Conservation (phyloP, 1,284 basidiomycete species). For the Papiliotrema terrestris region DNA sequence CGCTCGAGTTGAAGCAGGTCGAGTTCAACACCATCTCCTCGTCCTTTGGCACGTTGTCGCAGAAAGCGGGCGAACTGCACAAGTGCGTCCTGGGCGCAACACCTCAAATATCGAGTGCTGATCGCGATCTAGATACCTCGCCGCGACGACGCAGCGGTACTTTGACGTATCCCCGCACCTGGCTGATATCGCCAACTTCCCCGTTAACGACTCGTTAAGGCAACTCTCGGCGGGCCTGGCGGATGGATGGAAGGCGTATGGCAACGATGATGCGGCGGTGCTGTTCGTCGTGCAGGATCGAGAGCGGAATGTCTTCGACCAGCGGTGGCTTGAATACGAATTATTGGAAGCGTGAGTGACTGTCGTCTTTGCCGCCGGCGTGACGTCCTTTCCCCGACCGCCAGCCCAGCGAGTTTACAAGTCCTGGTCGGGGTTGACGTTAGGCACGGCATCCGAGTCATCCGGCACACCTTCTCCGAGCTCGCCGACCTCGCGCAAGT, state of each 20-base stretch:
- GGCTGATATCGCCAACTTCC: conserved; percentile 58
- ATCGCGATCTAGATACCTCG: conserved; percentile 60
- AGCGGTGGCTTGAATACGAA: conserved; percentile 82
- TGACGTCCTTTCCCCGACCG: no score
- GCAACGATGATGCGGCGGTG: conserved; percentile 48
- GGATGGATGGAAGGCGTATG: conserved; percentile 73
- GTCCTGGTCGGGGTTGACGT: background rate
- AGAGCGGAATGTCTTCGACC: conserved; percentile 97
- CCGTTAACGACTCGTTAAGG: conserved; percentile 67
- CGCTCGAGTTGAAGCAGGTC: conserved; percentile 77
- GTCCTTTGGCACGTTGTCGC: conserved; percentile 81
- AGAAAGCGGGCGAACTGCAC: conserved; percentile 71
- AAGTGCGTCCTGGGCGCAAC: conserved; percentile 52
- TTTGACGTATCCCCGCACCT: conserved; percentile 60
- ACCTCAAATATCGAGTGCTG: background rate
- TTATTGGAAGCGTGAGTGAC: conserved; percentile 62
- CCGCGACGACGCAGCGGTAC: conserved; percentile 60
- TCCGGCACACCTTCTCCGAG: conserved; percentile 72
- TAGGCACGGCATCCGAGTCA: conserved; percentile 67
- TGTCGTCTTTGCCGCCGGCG: no score
- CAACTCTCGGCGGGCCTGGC: conserved; percentile 74
- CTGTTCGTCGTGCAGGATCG: conserved; percentile 84
- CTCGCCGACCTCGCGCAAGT: conserved; percentile 58
- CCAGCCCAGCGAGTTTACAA: background rate
- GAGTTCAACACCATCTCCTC: conserved; percentile 98